phyloP scores from a whole-genome alignment of 306 rosid species.

The Cicer pinnatifidum region DNA sequence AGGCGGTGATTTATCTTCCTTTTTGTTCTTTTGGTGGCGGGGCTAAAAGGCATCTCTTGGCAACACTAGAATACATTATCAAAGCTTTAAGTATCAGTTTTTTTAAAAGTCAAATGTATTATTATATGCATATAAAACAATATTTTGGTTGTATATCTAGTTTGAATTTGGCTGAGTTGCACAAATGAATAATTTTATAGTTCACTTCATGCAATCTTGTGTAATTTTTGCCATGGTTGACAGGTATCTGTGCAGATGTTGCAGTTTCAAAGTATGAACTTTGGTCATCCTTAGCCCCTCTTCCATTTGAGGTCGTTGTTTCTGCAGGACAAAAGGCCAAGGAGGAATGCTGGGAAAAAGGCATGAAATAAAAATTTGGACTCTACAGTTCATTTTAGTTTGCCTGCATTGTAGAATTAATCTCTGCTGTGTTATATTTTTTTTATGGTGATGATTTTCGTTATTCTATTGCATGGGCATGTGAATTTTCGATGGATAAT shows the following conservation, averaged over 20 bases:
- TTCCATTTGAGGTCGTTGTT: slow-evolving; percentile 95
- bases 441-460: slow-evolving; percentile 30
- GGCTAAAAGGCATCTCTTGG: slow-evolving; percentile 33
- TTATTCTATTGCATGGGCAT: slow-evolving; percentile 9
- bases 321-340: slow-evolving; percentile 99
- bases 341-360: slow-evolving; percentile 88
- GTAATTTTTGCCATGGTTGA: slow-evolving; percentile 49
- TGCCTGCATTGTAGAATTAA: slow-evolving; percentile 36
- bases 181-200: slow-evolving; percentile 11
- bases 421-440: slow-evolving; percentile 26
- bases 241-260: slow-evolving; percentile 91
- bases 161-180: slow-evolving; percentile 41
- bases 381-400: slow-evolving; percentile 41
- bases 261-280: slow-evolving; percentile 86
- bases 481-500: slow-evolving; percentile 37
- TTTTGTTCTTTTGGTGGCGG: slow-evolving; percentile 31
- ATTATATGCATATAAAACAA: slow-evolving; percentile 16
- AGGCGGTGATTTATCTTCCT: slow-evolving; percentile 27
- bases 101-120: slow-evolving; percentile 10
- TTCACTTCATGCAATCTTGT: slow-evolving; percentile 32
- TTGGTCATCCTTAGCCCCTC: slow-evolving; percentile 98
- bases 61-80: slow-evolving; percentile 22
- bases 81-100: slow-evolving; percentile 39
- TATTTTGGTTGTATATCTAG: slow-evolving; percentile 37
- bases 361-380: slow-evolving; percentile 53